Conservation (phyloP, 495 filamentous ascomycete genomes). For the Tuber calosporum region DNA sequence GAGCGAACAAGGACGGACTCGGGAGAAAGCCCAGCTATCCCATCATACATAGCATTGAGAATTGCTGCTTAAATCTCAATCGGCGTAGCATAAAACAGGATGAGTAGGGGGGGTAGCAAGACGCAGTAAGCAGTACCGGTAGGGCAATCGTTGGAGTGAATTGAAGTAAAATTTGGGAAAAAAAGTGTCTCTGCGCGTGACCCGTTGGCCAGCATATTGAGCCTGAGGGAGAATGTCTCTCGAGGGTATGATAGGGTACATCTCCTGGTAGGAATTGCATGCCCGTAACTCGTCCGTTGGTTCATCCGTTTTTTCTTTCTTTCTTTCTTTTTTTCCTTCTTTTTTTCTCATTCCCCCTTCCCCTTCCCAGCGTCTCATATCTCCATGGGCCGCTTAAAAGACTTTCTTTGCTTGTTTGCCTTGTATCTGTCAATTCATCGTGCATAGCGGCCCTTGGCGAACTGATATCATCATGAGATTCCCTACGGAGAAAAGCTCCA, state of each 20-base stretch:
- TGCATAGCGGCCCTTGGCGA: not conserved
- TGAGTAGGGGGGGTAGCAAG: not conserved
- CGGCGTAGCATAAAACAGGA: not conserved
- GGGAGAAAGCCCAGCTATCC: not conserved
- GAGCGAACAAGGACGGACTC: not conserved
- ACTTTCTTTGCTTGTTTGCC: not conserved
- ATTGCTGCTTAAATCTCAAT: not conserved
- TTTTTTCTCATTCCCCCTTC: not conserved
- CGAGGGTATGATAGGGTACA: not conserved
- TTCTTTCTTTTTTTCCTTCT: not conserved
- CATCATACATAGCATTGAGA: not conserved
- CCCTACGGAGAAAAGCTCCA: not conserved
- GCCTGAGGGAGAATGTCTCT: not conserved
- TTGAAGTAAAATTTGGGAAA: not conserved
- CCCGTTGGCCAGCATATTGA: not conserved
- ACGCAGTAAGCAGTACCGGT: not conserved
- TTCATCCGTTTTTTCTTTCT: not conserved
- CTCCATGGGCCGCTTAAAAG: not conserved
- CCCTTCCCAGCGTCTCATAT: not conserved
- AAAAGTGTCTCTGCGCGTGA: not conserved
- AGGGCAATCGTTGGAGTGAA: not conserved
- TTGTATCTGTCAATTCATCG: not conserved
- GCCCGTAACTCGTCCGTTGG: not conserved
- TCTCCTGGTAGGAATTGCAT: not conserved
- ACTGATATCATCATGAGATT: constrained; percentile 2